Percentiles rank a stretch among this genome's conserved stretches.
Evolutionary conservation across 2,329 filamentous ascomycete species (phyloP).

Genomic region (Colletotrichum noveboracense): DNA sequence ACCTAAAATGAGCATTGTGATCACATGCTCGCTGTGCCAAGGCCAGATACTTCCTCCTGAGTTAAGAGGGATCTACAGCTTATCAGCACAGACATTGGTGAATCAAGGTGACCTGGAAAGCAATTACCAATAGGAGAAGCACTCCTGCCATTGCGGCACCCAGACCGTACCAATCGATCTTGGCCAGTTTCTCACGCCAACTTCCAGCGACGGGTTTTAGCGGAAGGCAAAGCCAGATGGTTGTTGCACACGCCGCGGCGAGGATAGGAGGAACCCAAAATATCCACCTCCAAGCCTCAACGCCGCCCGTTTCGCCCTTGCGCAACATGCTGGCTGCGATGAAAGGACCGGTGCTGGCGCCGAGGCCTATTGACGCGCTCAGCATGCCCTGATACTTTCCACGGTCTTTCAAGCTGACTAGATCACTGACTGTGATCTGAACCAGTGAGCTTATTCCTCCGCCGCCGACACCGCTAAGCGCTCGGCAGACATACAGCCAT

Average conservation of each 20-base stretch:
- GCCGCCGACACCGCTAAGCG: background rate
- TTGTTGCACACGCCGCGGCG: background rate
- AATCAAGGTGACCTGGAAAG: background rate
- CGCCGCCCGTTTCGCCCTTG: background rate
- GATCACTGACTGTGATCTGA: background rate
- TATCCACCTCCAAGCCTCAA: background rate
- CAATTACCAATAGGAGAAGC: background rate
- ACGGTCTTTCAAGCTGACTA: background rate
- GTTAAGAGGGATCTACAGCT: background rate
- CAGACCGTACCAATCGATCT: background rate
- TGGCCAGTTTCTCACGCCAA: background rate
- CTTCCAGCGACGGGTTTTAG: background rate
- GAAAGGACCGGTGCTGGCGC: background rate
- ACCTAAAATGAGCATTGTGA: background rate
- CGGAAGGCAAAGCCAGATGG: background rate
- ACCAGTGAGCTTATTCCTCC: background rate
- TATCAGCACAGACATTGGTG: background rate
- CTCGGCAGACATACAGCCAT: background rate
- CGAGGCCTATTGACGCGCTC: background rate
- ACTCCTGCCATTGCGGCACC: background rate
- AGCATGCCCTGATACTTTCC: background rate
- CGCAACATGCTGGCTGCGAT: background rate
- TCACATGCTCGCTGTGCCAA: background rate
- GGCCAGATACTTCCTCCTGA: background rate
- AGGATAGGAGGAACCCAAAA: background rate